Conservation (phyloP, 148 eudicot species). For the Rhododendron henanense region DNA sequence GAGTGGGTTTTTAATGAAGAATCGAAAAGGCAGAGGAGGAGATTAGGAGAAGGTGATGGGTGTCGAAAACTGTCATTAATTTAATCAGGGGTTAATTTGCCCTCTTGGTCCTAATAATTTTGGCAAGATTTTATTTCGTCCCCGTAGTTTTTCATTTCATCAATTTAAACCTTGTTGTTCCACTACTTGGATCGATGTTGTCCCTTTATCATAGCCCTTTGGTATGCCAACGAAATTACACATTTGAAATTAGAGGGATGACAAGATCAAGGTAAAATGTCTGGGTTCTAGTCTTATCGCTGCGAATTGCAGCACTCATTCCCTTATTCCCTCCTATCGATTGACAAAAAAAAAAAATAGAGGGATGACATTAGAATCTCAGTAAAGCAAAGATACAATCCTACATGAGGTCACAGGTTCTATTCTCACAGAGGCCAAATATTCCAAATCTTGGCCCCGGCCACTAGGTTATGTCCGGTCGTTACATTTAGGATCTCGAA, state of each 20-base stretch:
- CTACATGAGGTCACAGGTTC: too few relatives aligned
- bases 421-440: too few relatives aligned
- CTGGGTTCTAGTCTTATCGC: too few relatives aligned
- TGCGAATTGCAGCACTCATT: too few relatives aligned
- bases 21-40: neutral
- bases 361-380: too few relatives aligned
- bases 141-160: neutral
- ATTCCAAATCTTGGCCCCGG: fast-evolving
- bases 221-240: neutral
- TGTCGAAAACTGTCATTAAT: neutral
- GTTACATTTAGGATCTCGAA: too few relatives aligned
- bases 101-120: neutral
- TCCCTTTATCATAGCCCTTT: neutral
- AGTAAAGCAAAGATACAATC: too few relatives aligned
- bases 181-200: neutral
- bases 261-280: too few relatives aligned
- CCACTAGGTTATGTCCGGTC: too few relatives aligned
- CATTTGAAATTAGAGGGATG: neutral
- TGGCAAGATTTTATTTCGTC: neutral
- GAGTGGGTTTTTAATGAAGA: neutral
- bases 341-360: too few relatives aligned
- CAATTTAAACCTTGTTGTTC: neutral
- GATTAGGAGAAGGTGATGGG: neutral
- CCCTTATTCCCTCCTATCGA: too few relatives aligned
- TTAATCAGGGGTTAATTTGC: neutral